Evolutionary conservation across 768 basidiomycete species (phyloP), one percentile per base, ranked within the genome.

Genomic region (Ephemerocybe angulata): DNA sequence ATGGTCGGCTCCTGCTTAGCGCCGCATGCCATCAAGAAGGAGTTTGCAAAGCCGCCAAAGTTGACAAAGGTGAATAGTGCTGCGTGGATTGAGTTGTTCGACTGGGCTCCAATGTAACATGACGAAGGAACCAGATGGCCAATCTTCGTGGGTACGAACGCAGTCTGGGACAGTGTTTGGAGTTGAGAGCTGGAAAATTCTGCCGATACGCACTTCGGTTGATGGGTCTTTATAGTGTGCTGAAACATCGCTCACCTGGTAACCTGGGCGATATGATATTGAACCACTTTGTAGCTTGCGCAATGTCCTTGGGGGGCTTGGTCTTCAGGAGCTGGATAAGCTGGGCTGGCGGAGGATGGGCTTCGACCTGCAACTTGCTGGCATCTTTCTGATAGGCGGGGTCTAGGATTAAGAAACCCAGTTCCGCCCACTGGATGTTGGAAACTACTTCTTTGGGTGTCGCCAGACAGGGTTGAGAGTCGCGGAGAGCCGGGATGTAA

Each of bases 41-140:
- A 76, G 60, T 94, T 96, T 24, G 88, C 96, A 4, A 77, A 72
- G 1, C 78, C 65, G 2, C 94, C 95, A 65, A 96, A 97, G 66
- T 96, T 86, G 48, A 98, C 84, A 62, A 94, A 97, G 30, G 82
- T 78, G 64, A 98, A 97, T 1, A 96, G 71, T 59, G 87, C 86
- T 3, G 87, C 87, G 63, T 90, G 88, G 37, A 93, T 83, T 31
- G 79, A 76, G 24, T 80, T 78, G 24, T 76, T 72, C 17, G 74
- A 68, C 49, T 76, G 72, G 27, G 76, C 73, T 3, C 79, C 81
- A 54, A 93, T 78, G 64, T 86, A 91, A 60, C 90, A 93, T 53
- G 86, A 85, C 3, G 65, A 73, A 8, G 89, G 88, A 24, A 79
- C 67, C 24, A 87, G 65, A 76, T 75, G 84, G 47, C 65, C 76